These are phyloP conservation scores for Diutina neorugosa DNA, from an alignment of 1,139 yeast species.

Conservation along the genomic window DNA sequence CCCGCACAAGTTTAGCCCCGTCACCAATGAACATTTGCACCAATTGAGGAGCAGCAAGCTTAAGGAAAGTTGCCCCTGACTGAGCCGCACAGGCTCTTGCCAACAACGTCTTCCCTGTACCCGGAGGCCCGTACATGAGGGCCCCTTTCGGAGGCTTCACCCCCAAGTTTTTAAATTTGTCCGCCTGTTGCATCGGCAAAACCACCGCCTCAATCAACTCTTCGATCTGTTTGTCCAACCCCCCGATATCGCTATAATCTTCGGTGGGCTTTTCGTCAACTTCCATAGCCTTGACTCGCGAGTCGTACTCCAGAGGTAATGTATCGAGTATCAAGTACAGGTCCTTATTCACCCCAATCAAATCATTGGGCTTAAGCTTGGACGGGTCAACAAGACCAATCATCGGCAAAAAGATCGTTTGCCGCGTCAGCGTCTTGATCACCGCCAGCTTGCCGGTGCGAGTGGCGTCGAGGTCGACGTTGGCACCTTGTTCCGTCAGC, in stretches of 20 bases:
- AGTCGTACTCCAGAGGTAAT: conserved; percentile 92
- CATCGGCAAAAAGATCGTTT: conserved; percentile 90
- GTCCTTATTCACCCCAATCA: conserved; percentile 96
- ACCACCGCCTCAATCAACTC: conserved; percentile 97
- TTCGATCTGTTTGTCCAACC: conserved; percentile 94
- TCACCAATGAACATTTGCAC: conserved; percentile 99
- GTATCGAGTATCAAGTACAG: conserved; percentile 89
- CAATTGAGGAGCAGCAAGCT: conserved; percentile 94
- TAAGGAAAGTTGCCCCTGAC: conserved; percentile 93
- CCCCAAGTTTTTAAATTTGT: conserved; percentile 84
- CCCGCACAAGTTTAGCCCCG: conserved; percentile 96
- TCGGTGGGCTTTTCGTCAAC: conserved; percentile 98
- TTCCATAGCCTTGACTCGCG: conserved; percentile 98
- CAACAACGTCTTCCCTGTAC: conserved; percentile 92
- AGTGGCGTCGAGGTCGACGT: conserved; percentile 85
- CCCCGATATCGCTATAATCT: conserved; percentile 95
- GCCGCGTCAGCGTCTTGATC: conserved; percentile 93
- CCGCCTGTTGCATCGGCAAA: conserved; percentile 96
- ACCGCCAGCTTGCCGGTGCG: conserved; percentile 96
- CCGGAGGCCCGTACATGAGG: conserved; percentile 98
- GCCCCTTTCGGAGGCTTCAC: conserved; percentile 98
- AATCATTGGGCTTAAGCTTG: conserved; percentile 83
- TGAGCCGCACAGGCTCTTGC: conserved; percentile 99
- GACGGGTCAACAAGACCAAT: conserved; percentile 91
- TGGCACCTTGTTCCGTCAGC: conserved; percentile 86